Conservation (phyloP, 1,284 basidiomycete species). For the Vanrija sp. region DNA sequence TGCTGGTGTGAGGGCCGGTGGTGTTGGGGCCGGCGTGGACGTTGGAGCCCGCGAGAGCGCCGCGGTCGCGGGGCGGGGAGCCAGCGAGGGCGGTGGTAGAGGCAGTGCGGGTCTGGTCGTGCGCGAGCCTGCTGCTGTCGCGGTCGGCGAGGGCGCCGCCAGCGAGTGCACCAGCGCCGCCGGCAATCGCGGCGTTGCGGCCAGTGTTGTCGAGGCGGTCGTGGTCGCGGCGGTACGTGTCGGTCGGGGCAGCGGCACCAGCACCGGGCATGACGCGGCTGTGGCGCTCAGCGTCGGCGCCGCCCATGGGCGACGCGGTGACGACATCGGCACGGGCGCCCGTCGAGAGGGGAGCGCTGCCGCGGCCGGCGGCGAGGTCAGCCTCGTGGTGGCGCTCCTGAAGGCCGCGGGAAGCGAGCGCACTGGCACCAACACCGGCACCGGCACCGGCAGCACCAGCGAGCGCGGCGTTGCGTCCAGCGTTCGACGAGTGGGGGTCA, state of each 20-base stretch:
- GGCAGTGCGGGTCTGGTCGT: too few relatives aligned
- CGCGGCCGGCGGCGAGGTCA: too few relatives aligned
- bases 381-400: too few relatives aligned
- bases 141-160: neutral
- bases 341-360: too few relatives aligned
- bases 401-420: too few relatives aligned
- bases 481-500: constrained; percentile 57
- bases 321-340: neutral
- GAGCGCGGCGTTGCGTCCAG: neutral
- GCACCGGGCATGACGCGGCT: neutral
- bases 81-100: too few relatives aligned
- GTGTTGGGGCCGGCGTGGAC: too few relatives aligned
- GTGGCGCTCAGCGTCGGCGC: neutral
- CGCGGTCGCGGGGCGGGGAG: too few relatives aligned
- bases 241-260: too few relatives aligned
- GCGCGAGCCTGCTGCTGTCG: neutral
- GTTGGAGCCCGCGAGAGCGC: too few relatives aligned
- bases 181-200: constrained; percentile 1
- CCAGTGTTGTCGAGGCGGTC: constrained; percentile 2
- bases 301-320: neutral
- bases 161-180: neutral
- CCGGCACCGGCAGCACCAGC: neutral
- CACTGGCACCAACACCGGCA: too few relatives aligned
- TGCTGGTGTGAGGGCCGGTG: too few relatives aligned
- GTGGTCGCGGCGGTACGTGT: neutral